Evolutionary conservation across 2,329 filamentous ascomycete genomes (phyloP), one percentile per base, ranked within the genome.

Genomic region (Aulographum hederae): DNA sequence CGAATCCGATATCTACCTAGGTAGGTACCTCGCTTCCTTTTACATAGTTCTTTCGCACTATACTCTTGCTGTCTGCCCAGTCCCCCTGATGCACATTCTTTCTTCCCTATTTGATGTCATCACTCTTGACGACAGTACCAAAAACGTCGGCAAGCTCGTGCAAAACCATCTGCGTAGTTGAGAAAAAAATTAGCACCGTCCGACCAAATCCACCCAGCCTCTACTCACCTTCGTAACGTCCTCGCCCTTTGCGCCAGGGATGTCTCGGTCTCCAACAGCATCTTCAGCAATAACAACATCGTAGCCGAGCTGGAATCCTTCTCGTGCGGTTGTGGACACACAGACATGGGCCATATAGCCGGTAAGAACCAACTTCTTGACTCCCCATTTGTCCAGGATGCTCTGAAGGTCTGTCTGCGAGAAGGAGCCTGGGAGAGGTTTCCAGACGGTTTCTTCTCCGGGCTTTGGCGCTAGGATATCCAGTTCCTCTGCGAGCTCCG

Each of bases 301-400:
- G 43, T 70, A 77, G 0, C 71, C 74, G 20, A 59, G 54, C 46
- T 78, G 65, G 4, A 53, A 57, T 2, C 58, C 75, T 31, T 71
- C 63, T 28, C 73, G 56, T 1, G 73, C 68, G 0, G 74, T 78
- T 0, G 70, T 67, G 2, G 69, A 54, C 37, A 77, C 50, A 59
- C 71, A 65, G 1, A 78, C 66, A 46, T 79, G 73, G 2, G 74
- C 71, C 64, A 72, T 73, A 44, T 73, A 73, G 1, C 68, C 69
- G 0, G 55, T 57, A 32, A 75, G 42, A 4, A 78, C 72, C 18
- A 78, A 45, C 58, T 76, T 78, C 41, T 65, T 67, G 31, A 52
- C 55, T 0, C 58, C 63, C 19, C 57, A 49, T 0, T 50, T 50
- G 25, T 64, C 52, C n/a, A 78, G 43, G 26, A 61, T 61, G 13